These are phyloP conservation scores for Theileria luwenshuni DNA, from an alignment of 169 alveolate species.

Conservation along the genomic window DNA sequence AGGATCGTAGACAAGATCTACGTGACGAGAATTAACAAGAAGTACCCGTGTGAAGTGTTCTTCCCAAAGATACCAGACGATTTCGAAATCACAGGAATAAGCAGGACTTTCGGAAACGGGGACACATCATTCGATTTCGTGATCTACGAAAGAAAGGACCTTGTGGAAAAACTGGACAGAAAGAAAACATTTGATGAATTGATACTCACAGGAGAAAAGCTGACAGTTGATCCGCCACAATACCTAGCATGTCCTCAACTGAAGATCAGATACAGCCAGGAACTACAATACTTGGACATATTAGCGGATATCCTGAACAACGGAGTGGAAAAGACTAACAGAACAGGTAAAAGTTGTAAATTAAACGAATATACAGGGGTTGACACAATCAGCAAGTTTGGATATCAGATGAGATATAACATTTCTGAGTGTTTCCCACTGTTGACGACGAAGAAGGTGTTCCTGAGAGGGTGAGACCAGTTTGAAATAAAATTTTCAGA, in stretches of 20 bases:
- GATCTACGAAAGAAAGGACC: conserved; percentile 37
- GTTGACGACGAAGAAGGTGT: conserved; percentile 94
- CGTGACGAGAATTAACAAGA: conserved; percentile 83
- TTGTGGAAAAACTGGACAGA: not conserved
- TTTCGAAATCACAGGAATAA: conserved; percentile 59
- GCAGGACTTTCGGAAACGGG: conserved; percentile 62
- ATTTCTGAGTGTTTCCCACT: conserved; percentile 91
- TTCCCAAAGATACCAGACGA: conserved; percentile 65
- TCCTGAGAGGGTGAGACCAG: conserved; percentile 84
- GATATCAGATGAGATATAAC: conserved; percentile 93
- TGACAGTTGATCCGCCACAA: conserved; percentile 19
- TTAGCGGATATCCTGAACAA: conserved; percentile 87
- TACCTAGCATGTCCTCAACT: conserved; percentile 70
- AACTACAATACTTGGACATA: conserved; percentile 90
- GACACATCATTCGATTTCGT: conserved; percentile 78
- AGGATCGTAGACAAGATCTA: conserved; percentile 75
- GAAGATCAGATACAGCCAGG: conserved; percentile 85
- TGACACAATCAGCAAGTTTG: conserved; percentile 90
- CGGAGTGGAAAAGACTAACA: conserved; percentile 88
- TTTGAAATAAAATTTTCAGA: conserved; percentile 35
- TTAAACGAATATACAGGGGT: conserved; percentile 60
- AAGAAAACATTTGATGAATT: conserved; percentile 33
- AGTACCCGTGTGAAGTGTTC: conserved; percentile 62
- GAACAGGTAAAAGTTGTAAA: conserved; percentile 78
- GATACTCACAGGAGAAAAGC: conserved; percentile 52